phyloP scores from a whole-genome alignment of 352 stramenopile species.

The Thraustochytrium sp. region DNA sequence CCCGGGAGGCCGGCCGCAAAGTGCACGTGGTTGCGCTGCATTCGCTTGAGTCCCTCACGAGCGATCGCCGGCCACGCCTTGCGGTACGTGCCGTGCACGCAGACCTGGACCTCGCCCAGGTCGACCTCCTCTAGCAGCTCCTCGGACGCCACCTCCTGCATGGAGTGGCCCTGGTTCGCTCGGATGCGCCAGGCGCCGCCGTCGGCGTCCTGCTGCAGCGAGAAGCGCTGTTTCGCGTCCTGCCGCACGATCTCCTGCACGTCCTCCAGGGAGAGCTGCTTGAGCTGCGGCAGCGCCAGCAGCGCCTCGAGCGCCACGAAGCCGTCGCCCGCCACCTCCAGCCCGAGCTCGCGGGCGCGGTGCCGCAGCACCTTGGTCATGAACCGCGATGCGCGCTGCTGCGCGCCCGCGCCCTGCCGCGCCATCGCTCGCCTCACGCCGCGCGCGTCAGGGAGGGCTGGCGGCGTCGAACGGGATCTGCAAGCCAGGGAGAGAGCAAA shows the following conservation, averaged over 20 bases:
- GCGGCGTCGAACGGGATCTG: no score
- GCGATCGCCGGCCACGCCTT: neutral
- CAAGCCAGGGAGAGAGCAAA: no score
- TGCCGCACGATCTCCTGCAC: neutral
- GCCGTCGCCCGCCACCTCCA: neutral
- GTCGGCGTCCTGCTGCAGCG: neutral
- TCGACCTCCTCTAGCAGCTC: neutral
- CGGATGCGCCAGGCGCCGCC: neutral
- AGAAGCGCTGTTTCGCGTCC: conserved; percentile 36
- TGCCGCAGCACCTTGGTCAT: conserved; percentile 35
- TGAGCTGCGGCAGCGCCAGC: neutral
- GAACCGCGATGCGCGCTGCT: neutral
- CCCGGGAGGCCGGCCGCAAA: conserved; percentile 60
- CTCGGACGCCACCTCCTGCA: neutral
- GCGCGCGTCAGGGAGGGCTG: no score
- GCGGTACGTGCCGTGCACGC: conserved; percentile 10
- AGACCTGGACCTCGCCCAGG: neutral
- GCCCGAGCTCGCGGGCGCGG: neutral
- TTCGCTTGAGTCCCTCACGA: conserved; percentile 59
- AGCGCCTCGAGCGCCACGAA: conserved; percentile 4
- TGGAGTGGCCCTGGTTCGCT: conserved; percentile 34
- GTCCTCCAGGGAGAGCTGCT: neutral
- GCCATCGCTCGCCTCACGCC: neutral
- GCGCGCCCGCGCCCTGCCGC: neutral
- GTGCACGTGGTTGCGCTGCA: conserved; percentile 76